A percentile compares a stretch with the other conserved stretches of the same genome.
phyloP scores from a whole-genome alignment of 164 flowering plant species.

The Piper longum region DNA sequence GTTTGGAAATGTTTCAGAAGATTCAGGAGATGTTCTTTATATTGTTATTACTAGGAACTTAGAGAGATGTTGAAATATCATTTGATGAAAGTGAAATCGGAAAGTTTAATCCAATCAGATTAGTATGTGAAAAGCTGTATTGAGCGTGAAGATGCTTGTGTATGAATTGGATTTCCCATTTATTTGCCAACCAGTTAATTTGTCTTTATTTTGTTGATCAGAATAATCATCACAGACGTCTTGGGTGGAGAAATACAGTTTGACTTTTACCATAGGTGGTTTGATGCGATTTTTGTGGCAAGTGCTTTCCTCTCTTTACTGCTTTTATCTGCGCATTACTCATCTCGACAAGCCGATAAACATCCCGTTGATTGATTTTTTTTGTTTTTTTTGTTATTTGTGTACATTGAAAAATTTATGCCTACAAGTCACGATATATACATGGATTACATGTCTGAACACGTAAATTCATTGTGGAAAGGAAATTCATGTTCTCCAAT shows the following conservation, averaged over 20 bases:
- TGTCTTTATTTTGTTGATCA: constrained; percentile 13
- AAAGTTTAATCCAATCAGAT: too few species aligned
- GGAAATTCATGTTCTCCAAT: background rate
- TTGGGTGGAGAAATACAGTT: constrained; percentile 97
- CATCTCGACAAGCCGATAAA: constrained; percentile 84
- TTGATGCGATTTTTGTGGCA: constrained; percentile 95
- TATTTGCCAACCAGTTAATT: background rate
- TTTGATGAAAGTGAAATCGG: too few species aligned
- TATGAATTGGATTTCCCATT: background rate
- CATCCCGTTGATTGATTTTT: constrained; percentile 71
- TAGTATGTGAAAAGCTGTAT: too few species aligned
- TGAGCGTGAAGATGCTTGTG: background rate
- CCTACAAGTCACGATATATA: background rate
- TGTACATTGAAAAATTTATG: background rate
- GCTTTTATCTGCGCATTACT: constrained; percentile 91
- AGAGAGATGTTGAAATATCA: too few species aligned
- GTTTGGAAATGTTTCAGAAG: too few species aligned
- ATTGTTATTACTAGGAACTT: too few species aligned
- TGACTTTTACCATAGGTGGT: constrained; percentile 96
- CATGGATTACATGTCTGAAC: background rate
- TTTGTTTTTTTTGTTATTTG: background rate
- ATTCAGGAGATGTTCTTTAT: too few species aligned
- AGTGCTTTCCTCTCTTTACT: constrained; percentile 96
- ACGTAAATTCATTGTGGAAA: background rate
- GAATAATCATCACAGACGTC: constrained; percentile 86